Percentiles rank a stretch among this genome's conserved stretches.
These are phyloP conservation scores for Candida glucosophila DNA, from an alignment of 1,139 yeast species.

Conservation along the genomic window DNA sequence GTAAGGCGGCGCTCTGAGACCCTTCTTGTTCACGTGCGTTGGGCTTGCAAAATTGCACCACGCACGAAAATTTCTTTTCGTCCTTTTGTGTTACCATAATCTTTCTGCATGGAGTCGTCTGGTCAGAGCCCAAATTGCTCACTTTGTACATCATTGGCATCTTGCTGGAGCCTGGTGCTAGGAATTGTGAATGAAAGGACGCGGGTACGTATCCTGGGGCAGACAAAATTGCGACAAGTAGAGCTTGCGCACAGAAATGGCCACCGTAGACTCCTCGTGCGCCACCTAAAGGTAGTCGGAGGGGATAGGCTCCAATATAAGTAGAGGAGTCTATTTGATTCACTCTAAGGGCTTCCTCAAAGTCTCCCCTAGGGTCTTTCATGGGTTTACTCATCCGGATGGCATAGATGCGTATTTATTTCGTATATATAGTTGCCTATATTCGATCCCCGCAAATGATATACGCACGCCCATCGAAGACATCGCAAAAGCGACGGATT, in stretches of 20 bases:
- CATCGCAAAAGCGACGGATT: too few relatives aligned
- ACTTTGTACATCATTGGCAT: slow-evolving; percentile 52
- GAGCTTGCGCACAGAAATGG: slow-evolving; percentile 62
- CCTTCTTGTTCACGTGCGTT: slow-evolving; percentile 18
- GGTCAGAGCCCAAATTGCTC: slow-evolving; percentile 34
- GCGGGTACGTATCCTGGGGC: slow-evolving; percentile 25
- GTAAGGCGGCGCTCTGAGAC: slow-evolving; percentile 1
- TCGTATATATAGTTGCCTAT: too few relatives aligned
- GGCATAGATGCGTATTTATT: too few relatives aligned
- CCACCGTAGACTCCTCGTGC: slow-evolving; percentile 81
- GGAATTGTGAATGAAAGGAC: slow-evolving; percentile 33
- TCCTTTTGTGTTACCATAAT: slow-evolving; percentile 24
- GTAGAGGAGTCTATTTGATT: slow-evolving; percentile 18
- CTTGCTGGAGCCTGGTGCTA: slow-evolving; percentile 39
- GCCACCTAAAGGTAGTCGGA: slow-evolving; percentile 32
- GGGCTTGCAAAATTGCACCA: slow-evolving; percentile 15
- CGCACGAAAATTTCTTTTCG: slow-evolving; percentile 19
- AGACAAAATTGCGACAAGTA: slow-evolving; percentile 51
- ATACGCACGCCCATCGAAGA: too few relatives aligned
- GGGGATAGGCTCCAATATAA: slow-evolving; percentile 30
- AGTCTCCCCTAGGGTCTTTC: slow-evolving; percentile 10
- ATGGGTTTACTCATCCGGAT: neutral
- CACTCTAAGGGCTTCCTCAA: slow-evolving; percentile 35
- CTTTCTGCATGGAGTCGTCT: slow-evolving; percentile 15
- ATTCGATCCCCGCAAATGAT: too few relatives aligned